A percentile compares a stretch with the other conserved stretches of the same genome.
phyloP scores from a whole-genome alignment of 345 rosid species.

The Rhodamnia argentea region DNA sequence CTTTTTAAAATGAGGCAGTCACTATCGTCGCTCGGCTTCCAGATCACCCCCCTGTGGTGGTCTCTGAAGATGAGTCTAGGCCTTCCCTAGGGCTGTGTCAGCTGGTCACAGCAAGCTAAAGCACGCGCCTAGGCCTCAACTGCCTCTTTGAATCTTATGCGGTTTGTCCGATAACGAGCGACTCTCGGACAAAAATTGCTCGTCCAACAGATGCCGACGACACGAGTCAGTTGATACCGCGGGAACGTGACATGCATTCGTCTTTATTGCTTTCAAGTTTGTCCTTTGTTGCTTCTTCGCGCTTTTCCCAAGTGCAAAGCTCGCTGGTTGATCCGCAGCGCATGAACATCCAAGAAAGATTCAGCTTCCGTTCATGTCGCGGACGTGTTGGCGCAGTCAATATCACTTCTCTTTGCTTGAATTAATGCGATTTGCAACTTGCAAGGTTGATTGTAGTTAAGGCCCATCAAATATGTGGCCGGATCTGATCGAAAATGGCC shows the following conservation, averaged over 20 bases:
- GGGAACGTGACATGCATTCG: background rate
- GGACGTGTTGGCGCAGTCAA: accelerated
- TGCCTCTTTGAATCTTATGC: background rate
- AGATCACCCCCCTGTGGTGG: too few species aligned
- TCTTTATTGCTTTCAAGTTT: background rate
- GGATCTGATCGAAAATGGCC: too few species aligned
- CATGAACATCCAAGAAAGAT: background rate
- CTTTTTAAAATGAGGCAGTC: too few species aligned
- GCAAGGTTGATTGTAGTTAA: background rate
- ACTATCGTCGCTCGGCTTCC: too few species aligned
- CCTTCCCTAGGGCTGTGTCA: background rate
- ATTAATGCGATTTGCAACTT: background rate
- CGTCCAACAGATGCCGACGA: background rate
- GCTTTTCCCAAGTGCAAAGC: background rate
- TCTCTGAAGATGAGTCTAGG: background rate
- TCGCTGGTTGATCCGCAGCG: background rate
- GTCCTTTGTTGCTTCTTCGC: background rate
- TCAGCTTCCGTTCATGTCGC: background rate
- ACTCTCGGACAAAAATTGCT: background rate
- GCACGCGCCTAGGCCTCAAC: background rate
- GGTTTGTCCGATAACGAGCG: background rate
- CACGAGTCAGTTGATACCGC: background rate
- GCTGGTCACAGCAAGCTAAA: background rate
- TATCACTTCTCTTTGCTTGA: background rate
- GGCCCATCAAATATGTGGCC: too few species aligned